Evolutionary conservation across 352 stramenopile genomes (phyloP).

Genomic region (Globisporangium barbulae): DNA sequence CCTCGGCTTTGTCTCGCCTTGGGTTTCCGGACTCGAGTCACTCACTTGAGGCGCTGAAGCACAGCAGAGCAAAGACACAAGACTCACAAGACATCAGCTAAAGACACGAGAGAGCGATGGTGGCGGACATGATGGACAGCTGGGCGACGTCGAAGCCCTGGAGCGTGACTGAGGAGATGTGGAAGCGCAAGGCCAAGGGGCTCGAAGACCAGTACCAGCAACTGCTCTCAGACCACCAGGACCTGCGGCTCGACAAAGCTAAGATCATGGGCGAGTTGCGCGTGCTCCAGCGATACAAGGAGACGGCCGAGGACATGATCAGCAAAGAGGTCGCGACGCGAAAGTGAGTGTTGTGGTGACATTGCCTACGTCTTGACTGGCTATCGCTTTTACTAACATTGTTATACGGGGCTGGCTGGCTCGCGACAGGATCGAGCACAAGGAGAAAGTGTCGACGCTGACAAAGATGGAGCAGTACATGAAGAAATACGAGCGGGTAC

Average conservation of each 20-base stretch:
- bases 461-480: constrained; percentile 78
- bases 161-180: constrained; percentile 75
- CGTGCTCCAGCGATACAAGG: constrained; percentile 72
- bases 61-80: not conserved
- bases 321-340: constrained; percentile 44
- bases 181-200: constrained; percentile 67
- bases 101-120: constrained; percentile 7
- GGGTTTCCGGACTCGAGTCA: constrained; percentile 2
- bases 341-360: constrained; percentile 31
- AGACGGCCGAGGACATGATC: constrained; percentile 65
- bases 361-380: not conserved
- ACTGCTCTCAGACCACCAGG: constrained; percentile 61
- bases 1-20: not conserved
- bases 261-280: constrained; percentile 65
- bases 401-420: not conserved
- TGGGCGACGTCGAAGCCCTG: constrained; percentile 55
- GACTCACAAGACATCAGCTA: not conserved
- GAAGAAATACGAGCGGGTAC: constrained; percentile 72
- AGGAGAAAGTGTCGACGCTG: constrained; percentile 58
- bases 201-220: constrained; percentile 71
- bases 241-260: constrained; percentile 62
- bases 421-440: constrained; percentile 46
- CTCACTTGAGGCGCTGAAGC: not conserved
- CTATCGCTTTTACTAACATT: not conserved
- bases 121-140: constrained; percentile 47